Evolutionary conservation across 495 filamentous ascomycete species (phyloP).

Genomic region (Lindgomyces ingoldianus): DNA sequence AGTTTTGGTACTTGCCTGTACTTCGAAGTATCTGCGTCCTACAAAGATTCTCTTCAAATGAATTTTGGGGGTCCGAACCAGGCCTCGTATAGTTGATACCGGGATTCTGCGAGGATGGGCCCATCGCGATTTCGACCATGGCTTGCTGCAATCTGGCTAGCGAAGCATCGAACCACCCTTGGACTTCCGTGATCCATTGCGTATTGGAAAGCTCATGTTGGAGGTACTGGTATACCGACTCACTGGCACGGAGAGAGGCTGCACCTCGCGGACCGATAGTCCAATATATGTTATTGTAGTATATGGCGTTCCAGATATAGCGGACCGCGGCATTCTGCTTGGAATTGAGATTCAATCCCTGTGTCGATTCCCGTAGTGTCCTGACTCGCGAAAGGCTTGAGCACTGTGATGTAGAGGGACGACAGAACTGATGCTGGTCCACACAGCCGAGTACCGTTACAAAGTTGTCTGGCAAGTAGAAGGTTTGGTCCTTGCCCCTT

Average conservation of each 20-base stretch:
- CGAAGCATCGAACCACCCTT: conserved; percentile 7
- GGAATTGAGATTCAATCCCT: neutral
- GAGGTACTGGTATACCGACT: neutral
- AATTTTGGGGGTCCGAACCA: neutral
- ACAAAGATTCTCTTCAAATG: neutral
- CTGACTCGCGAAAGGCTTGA: neutral
- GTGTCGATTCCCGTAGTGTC: neutral
- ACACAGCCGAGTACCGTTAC: conserved; percentile 1
- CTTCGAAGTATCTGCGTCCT: neutral
- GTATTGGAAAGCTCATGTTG: neutral
- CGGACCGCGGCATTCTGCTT: neutral
- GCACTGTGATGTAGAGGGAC: conserved; percentile 3
- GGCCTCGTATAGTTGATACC: neutral
- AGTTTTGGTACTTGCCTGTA: conserved; percentile 3
- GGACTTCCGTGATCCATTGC: conserved; percentile 13
- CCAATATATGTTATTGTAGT: neutral
- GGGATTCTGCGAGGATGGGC: neutral
- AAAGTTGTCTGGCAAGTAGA: conserved; percentile 2
- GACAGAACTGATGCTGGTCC: conserved; percentile 9
- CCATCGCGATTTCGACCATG: conserved; percentile 3
- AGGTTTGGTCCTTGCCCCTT: neutral
- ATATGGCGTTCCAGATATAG: conserved; percentile 4
- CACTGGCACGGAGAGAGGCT: neutral
- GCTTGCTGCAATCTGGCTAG: conserved; percentile 12
- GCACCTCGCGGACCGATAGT: neutral